Base-by-base conservation (phyloP, 176 grass and related monocot genomes). In the Cenchrus purpureus region DNA sequence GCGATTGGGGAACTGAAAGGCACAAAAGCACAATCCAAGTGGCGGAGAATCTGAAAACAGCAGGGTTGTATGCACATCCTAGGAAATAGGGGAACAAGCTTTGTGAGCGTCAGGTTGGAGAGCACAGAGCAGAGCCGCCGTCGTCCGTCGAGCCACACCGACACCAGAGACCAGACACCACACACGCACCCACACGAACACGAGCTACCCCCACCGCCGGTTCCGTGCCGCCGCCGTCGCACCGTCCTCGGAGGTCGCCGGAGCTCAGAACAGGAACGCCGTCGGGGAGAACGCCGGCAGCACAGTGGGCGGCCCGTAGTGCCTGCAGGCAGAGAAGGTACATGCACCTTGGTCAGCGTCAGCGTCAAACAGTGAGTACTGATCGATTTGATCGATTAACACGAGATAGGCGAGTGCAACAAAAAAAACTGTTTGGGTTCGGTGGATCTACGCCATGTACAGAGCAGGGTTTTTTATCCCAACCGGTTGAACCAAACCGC, bases 231-330 rank as follows among this genome's bases (percentile, higher is more conserved):
- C 8, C 42, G 65, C 9, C 20, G 34, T 70, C 62, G 75, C n/a
- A 19, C 22, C 4, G 77, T 9, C 40, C 37, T 40, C n/a, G 52
- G 8, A 10, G n/a, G 40, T 62, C 50, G 17, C 34, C 49, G 2
- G 19, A 73, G 79, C 68, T 83, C 80, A 88, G 90, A 97, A 97
- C 25, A 97, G 62, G 89, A 94, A 97, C 7, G 91, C 86, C 62
- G 91, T 82, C 7, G 94, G 94, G 45, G 91, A 32, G 86, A 97
- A 94, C 43, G 87, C 72, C 48, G 91, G 91, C 78, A 97, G 75
- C 84, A 91, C 69, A 67, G 74, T 53, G 14, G 93, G 65, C 6
- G 71, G 75, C 63, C 65, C 79, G 77, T 73, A 91, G 86, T 86
- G 80, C 89, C 94, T 97, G 87, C 71, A 90, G 1, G 77, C 42